Evolutionary conservation across 805 yeast species (phyloP), one percentile per base, ranked within the genome.

Genomic region (Wickerhamomyces rabaulensis): DNA sequence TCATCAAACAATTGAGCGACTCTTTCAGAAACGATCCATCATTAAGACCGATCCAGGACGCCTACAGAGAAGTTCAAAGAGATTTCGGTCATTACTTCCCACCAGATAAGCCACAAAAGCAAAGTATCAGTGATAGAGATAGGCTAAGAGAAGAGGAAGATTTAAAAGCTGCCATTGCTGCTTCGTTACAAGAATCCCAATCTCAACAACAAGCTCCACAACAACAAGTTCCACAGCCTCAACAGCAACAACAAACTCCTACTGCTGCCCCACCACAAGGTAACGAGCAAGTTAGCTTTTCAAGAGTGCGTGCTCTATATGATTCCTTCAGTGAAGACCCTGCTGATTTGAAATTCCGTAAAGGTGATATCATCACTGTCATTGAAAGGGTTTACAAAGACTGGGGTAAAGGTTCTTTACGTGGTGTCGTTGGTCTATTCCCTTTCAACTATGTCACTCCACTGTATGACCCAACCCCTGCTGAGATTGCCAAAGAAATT

Each of bases 361-460:
- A 82, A 57, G 97, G 96, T 37, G 98, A 92, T 61, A 72, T 88
- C 13, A 91, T 92, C 42, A 83, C 84, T 1, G 96, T 94, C 1
- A 72, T 91, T 31, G 98, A 91, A 56, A 75, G 84, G 15, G 95
- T 87, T 6, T 91, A 90, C 63, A 75, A 87, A 51, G 98, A 92
- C 60, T 92, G 99, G 99, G 87, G 97, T 84, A 76, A 88, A 54
- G 99, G 99, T 15, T 79, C 92, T 6, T 67, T 92, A 43, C 74
- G 78, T 45, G 97, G 97, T 1, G 76, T 75, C 45, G 73, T 81
- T 43, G 99, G 99, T 17, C 84, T 94, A 13, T 90, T 92, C 65
- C 99, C 99, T 0, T 75, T 87, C 48, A 92, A 92, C 62, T 92
- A 94, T 60, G 98, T 94, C 1, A 77, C 87, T 0, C 90, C 90